A percentile compares a stretch with the other conserved stretches of the same genome.
These are phyloP conservation scores for Chalciporus pseudorubinellus DNA, from an alignment of 768 basidiomycete genomes.

Conservation along the genomic window DNA sequence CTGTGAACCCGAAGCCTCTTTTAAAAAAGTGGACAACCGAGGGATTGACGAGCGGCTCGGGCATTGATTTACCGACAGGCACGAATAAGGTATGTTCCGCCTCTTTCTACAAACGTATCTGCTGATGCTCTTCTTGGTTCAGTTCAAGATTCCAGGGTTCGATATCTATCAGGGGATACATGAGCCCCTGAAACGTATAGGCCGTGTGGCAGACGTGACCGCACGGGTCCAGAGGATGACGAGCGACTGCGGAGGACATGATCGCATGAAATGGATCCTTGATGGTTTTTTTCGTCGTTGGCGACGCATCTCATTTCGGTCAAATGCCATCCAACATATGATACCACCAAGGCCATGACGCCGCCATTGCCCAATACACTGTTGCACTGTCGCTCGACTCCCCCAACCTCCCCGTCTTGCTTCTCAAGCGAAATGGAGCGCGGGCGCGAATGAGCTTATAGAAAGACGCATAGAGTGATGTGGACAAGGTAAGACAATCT, in stretches of 20 bases:
- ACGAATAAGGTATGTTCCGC: background rate
- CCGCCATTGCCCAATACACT: too few species aligned
- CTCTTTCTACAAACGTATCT: background rate
- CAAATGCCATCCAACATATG: too few species aligned
- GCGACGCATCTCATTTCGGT: too few species aligned
- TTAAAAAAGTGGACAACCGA: slow-evolving; percentile 7
- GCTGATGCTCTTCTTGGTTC: background rate
- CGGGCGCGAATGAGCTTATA: too few species aligned
- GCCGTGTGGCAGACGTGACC: background rate
- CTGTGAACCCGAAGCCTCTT: background rate
- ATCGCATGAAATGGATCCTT: background rate
- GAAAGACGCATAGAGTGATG: background rate
- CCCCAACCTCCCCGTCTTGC: too few species aligned
- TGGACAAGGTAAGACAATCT: slow-evolving; percentile 1
- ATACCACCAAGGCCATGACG: too few species aligned
- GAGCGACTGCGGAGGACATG: background rate
- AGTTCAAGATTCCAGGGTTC: slow-evolving; percentile 3
- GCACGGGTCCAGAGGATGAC: slow-evolving; percentile 1
- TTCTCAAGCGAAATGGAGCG: too few species aligned
- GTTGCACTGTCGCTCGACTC: too few species aligned
- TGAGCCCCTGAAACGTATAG: background rate
- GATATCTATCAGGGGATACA: slow-evolving; percentile 1
- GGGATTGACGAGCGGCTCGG: background rate
- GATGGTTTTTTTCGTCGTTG: background rate
- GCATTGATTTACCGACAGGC: background rate